Evolutionary conservation across 2,329 filamentous ascomycete genomes (phyloP), one percentile per base, ranked within the genome.

Genomic region (Aaosphaeria pasadenensis): DNA sequence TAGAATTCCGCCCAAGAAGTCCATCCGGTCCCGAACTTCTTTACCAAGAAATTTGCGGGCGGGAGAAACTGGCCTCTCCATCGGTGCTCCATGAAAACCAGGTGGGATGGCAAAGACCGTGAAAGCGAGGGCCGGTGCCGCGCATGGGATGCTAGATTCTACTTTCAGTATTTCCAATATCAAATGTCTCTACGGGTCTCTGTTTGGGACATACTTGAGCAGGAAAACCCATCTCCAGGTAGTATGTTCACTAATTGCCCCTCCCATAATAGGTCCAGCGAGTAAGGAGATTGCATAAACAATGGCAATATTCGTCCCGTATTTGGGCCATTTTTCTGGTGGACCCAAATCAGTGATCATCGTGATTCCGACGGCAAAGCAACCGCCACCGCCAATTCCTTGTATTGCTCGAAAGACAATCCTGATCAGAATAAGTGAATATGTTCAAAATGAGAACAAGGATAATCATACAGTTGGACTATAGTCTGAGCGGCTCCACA

Each of bases 261-360:
- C 55, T 6, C 51, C 55, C 3, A 54, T 44, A 5, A 56, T 44
- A 1, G 53, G 53, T 4, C 55, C 55, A 33, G 55, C 32, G 4
- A 64, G 59, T 7, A 60, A 45, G 11, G 65, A 66, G 4, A 70
- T 48, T 1, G 46, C 43, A 28, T 42, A 55, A 9, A 53, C 46
- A 2, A 32, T 11, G 13, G 13, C 32, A 4, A 50, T 6, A 30
- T 42, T 42, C 11, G 40, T 44, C 4, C 11, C 13, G n/a, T 31
- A 41, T 1, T 11, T 28, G 2, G 50, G 40, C 11, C 35, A 51
- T 33, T 51, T 47, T 32, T 42, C 28, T n/a, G 36, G 39, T 2
- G 50, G 53, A 2, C 62, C 53, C n/a, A 67, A 55, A 30, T 68
- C 65, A 30, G 58, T 59, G 5, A 59, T 46, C 31, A 65, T 56